Evolutionary conservation across 495 filamentous ascomycete species (phyloP), one percentile per base, ranked within the genome.

Genomic region (Hyaloscypha variabilis): DNA sequence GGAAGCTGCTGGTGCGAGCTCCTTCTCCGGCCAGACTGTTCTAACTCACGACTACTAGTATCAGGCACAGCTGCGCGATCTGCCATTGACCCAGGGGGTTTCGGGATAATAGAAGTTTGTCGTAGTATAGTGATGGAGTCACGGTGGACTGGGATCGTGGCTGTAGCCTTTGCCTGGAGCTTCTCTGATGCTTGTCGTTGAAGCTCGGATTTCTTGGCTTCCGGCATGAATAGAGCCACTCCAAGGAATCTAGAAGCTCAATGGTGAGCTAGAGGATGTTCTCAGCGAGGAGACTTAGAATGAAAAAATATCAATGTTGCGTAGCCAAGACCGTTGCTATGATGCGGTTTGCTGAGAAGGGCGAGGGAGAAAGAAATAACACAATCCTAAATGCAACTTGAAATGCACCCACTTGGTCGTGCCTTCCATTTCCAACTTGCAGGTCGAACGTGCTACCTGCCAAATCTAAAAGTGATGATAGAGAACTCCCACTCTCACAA

Each of bases 231-330:
- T 3, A 42, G 23, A 17, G 24, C 14, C 31, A 13, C 57, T 39
- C 46, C 46, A 42, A 39, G 0, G 34, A 8, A 29, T 50, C 46
- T 61, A 42, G 11, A 21, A 21, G 21, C 6, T 3, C n/a, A n/a
- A 10, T 54, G 6, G 51, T 54, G 6, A 54, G 51, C 19, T 50
- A 14, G 59, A 28, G 21, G 6, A 62, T n/a, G 24, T 11, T 14
- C 13, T 19, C 14, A 23, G 24, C 8, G 26, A 23, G 42, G 21
- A 53, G 29, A 60, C 55, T 53, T 50, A 54, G 28, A n/a, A 53
- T 26, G 49, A 10, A 31, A 53, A 34, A 4, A 46, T 46, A 59
- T 26, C 30, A 39, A 51, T 65, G 39, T 36, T 65, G 24, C n/a
- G 52, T 21, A 21, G 23, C 62, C 58, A 51, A 29, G 62, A 50